Base-by-base conservation (phyloP, 2,329 filamentous ascomycete genomes). In the Aspergillus viridinutans region DNA sequence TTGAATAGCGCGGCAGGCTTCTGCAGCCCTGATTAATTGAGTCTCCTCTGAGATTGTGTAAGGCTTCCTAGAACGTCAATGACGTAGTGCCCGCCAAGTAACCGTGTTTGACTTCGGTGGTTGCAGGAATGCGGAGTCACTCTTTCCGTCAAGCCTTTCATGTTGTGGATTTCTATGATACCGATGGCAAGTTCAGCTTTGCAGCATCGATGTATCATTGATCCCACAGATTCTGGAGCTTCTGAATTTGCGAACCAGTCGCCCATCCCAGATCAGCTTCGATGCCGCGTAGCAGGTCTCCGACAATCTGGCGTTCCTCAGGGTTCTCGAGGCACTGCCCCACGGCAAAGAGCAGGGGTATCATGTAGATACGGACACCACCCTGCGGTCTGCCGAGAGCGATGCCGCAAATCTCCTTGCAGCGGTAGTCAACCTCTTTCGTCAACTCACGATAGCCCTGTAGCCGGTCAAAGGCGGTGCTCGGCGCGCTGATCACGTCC, bases 181-280 rank as follows among this genome's bases (percentile, higher is more conserved):
- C 32, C 3, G 14, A 17, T 38, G 32, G 32, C 32, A 38, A 35
- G 32, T 29, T 12, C 14, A 35, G 7, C 12, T 35, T 35, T 35
- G 14, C 32, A 17, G 14, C 32, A 17, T 17, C 12, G 32, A 35
- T 17, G 0, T 17, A 58, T 48, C 35, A 32, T n/a, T 65, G 62
- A 48, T 60, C 65, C 72, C 72, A 73, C n/a, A 60, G 58, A 6
- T 54, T 58, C 52, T 73, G 64, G 53, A 86, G 70, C 61, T 82
- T 78, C 59, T 77, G 69, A 32, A 83, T 75, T 25, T 82, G 76
- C 65, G 83, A 82, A 55, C 82, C 75, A 32, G 84, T 85, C 14
- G 81, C 80, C 78, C 82, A 85, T 0, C 85, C 85, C 43, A 84
- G 75, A 65, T 87, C 85, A 26, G 72, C 76, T 66, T 87, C 83